Evolutionary conservation across 2,329 filamentous ascomycete species (phyloP).

Genomic region (Phialophora macrospora): DNA sequence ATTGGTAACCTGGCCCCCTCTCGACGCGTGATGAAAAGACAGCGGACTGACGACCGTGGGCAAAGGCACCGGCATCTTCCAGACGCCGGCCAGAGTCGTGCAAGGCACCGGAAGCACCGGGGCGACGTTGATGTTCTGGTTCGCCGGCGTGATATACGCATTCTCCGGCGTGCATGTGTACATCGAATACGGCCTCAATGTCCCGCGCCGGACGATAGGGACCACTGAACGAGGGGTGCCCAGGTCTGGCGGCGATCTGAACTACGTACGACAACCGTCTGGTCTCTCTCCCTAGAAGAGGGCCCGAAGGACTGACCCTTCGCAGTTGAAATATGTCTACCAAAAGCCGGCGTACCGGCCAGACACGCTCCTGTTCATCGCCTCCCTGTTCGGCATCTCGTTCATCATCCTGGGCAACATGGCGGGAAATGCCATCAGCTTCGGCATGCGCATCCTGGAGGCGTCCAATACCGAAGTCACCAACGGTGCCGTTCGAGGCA

Average conservation of each 20-base stretch:
- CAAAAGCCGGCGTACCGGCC: slow-evolving; percentile 32
- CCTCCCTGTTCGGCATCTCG: slow-evolving; percentile 37
- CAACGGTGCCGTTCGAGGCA: slow-evolving; percentile 49
- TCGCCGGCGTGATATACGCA: slow-evolving; percentile 3
- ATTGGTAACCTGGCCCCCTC: neutral
- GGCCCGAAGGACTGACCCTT: neutral
- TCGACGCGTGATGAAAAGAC: neutral
- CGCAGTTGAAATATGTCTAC: slow-evolving; percentile 37
- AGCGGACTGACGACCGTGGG: neutral
- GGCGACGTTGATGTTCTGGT: slow-evolving; percentile 10
- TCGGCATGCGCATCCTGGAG: slow-evolving; percentile 48
- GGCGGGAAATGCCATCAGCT: slow-evolving; percentile 51
- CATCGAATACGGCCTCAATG: slow-evolving; percentile 10
- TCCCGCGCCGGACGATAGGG: slow-evolving; percentile 1
- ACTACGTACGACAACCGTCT: slow-evolving; percentile 24
- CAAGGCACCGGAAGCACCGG: slow-evolving; percentile 4
- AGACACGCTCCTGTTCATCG: slow-evolving; percentile 34
- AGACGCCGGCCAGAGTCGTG: slow-evolving; percentile 8
- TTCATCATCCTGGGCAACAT: slow-evolving; percentile 39
- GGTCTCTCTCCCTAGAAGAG: neutral
- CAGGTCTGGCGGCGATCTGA: slow-evolving; percentile 30
- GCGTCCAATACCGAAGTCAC: slow-evolving; percentile 44
- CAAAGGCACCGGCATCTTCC: slow-evolving; percentile 12
- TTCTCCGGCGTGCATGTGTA: slow-evolving; percentile 7
- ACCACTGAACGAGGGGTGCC: slow-evolving; percentile 9